Evolutionary conservation across 202 grass and related monocot genomes (phyloP).

Genomic region (Dendrocalamus latiflorus): DNA sequence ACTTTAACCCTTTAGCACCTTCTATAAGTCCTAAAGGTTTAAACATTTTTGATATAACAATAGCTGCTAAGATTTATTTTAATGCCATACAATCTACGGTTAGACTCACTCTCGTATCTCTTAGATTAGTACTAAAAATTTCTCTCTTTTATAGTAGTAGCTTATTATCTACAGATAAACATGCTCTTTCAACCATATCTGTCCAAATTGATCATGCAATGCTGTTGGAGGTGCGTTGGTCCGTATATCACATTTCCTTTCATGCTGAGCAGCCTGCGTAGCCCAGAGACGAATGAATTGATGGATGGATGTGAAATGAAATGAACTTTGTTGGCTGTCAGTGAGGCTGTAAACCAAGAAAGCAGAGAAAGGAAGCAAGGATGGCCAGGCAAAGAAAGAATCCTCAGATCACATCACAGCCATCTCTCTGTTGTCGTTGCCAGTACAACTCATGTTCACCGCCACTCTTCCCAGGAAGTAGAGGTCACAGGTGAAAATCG

Average conservation of each 20-base stretch:
- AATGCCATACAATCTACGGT: too few relatives aligned
- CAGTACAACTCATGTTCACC: not conserved
- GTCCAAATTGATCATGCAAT: not conserved
- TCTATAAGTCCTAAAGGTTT: too few relatives aligned
- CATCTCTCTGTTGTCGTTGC: not conserved
- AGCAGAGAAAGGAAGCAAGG: not conserved
- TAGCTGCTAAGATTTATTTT: too few relatives aligned
- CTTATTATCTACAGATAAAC: too few relatives aligned
- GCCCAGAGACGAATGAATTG: not conserved
- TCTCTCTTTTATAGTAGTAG: too few relatives aligned
- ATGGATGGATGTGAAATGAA: slow-evolving; percentile 13
- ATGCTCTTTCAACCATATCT: not conserved
- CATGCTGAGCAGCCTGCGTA: not conserved
- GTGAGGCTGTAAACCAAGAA: slow-evolving; percentile 5
- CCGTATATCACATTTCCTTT: not conserved
- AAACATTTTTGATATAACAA: too few relatives aligned
- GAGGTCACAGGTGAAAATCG: not conserved
- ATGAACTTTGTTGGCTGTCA: not conserved
- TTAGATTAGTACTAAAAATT: too few relatives aligned
- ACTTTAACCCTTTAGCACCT: too few relatives aligned
- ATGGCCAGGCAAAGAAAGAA: not conserved
- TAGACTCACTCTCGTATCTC: too few relatives aligned
- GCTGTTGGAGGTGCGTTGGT: not conserved
- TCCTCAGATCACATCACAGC: slow-evolving; percentile 23
- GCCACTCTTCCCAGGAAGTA: not conserved